phyloP scores from a whole-genome alignment of 1,284 basidiomycete genomes.

The Fomitopsis schrenkii region DNA sequence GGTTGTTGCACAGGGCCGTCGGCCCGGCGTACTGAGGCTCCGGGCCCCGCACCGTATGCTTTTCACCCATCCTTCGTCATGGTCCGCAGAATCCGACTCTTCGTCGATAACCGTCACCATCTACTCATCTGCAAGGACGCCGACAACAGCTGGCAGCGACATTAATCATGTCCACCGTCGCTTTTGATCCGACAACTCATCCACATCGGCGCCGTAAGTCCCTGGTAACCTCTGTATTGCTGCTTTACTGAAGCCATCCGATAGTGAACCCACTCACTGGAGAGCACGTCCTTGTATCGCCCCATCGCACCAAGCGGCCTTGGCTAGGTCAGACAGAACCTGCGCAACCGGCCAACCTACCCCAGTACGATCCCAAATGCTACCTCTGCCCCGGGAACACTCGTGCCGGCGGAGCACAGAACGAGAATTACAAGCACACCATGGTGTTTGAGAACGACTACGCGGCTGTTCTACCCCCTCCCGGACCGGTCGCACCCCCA shows the following conservation, averaged over 20 bases:
- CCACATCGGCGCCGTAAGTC: slow-evolving; percentile 69
- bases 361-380: slow-evolving; percentile 75
- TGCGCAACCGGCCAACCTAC: slow-evolving; percentile 49
- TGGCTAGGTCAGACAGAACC: slow-evolving; percentile 85
- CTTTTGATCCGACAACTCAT: slow-evolving; percentile 62
- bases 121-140: neutral
- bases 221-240: neutral
- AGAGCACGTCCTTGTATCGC: slow-evolving; percentile 81
- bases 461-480: slow-evolving; percentile 72
- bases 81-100: neutral
- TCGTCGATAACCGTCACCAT: slow-evolving; percentile 1
- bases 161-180: slow-evolving; percentile 36
- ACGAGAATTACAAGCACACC: slow-evolving; percentile 69
- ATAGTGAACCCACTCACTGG: slow-evolving; percentile 75
- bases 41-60: neutral
- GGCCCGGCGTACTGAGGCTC: neutral
- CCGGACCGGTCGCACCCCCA: slow-evolving; percentile 42
- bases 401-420: slow-evolving; percentile 73
- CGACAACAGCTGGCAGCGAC: neutral
- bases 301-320: slow-evolving; percentile 78
- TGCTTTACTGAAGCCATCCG: neutral
- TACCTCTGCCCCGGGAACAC: slow-evolving; percentile 90
- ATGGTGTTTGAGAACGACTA: slow-evolving; percentile 86
- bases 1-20: neutral
- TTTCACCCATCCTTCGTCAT: neutral